Evolutionary conservation across 129 eudicot genomes (phyloP), one percentile per base, ranked within the genome.

Genomic region (Apium graveolens): DNA sequence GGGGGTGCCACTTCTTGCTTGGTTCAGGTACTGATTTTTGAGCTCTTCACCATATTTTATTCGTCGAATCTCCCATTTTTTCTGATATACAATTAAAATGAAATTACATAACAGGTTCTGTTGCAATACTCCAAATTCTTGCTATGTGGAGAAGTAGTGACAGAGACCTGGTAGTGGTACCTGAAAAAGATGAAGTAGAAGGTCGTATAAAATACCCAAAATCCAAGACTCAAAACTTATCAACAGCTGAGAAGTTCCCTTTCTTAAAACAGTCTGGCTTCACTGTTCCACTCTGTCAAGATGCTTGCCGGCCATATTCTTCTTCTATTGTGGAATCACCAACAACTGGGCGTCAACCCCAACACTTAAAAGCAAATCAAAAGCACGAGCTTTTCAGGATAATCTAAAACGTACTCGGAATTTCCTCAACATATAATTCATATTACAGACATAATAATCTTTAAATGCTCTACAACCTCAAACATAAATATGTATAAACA

Each of bases 131-230:
- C 43, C 43, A 69, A 16, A 14, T 35, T 69, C 27, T 5, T 3
- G 45, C 43, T 69, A 66, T 46, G 48, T 31, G 75, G 21, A 46
- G 21, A 46, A 46, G 20, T 46, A 46, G 62, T 76, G 71, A 76
- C 71, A 55, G 43, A 44, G n/a, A 81, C 16, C 14, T n/a, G n/a
- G n/a, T n/a, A n/a, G n/a, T 75, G 75, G 70, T 81, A 95, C 98
- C 97, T 95, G 98, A 68, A 95, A 96, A 72, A 95, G 97, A 83
- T 86, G 93, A 35, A 95, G 93, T 72, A 95, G 96, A 76, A 90
- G 84, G 89, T 91, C 97, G 82, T 78, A 85, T 51, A 95, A 88
- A 80, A 95, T 95, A 88, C 96, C 85, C 84, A 91, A 81, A 78
- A 95, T 95, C 98, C 98, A 95, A 76, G 91, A 83, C 82, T 91